phyloP scores from a whole-genome alignment of 805 yeast species.

The Lipomyces sp. region DNA sequence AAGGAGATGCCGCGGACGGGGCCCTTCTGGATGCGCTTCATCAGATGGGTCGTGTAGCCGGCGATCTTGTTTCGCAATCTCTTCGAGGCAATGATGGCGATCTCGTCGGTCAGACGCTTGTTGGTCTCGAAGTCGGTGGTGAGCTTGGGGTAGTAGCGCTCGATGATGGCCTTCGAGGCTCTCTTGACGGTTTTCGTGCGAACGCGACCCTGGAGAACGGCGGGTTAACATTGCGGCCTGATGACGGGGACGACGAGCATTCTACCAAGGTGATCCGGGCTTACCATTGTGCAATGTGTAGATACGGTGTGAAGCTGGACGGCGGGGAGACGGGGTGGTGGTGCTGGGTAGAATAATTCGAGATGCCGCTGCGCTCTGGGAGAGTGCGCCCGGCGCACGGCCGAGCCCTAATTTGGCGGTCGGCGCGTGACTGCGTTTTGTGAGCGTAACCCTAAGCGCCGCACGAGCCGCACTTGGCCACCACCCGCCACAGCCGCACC shows the following conservation, averaged over 20 bases:
- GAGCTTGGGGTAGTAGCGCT: slow-evolving; percentile 99
- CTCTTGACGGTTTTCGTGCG: slow-evolving; percentile 99
- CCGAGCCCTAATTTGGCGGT: not conserved
- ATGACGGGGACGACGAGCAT: not conserved
- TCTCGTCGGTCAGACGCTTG: slow-evolving; percentile 98
- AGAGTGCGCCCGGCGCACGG: not conserved
- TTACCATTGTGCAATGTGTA: slow-evolving; percentile 14
- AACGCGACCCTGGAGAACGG: slow-evolving; percentile 85
- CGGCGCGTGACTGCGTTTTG: not conserved
- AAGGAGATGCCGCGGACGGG: slow-evolving; percentile 99
- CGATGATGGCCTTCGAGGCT: slow-evolving; percentile 99
- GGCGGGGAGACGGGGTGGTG: too few species aligned
- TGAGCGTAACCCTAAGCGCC: not conserved
- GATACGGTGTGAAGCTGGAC: not conserved
- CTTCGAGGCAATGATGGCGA: slow-evolving; percentile 98
- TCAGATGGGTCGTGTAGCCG: slow-evolving; percentile 99
- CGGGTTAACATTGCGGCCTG: not conserved
- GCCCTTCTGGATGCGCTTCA: slow-evolving; percentile 99
- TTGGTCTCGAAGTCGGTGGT: slow-evolving; percentile 99
- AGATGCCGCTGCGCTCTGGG: too few species aligned
- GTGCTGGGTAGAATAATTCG: too few species aligned
- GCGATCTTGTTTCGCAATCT: slow-evolving; percentile 99
- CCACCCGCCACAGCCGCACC: too few species aligned
- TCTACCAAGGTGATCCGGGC: too few species aligned
- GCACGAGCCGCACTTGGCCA: not conserved